These are phyloP conservation scores for Aristolochia californica DNA, from an alignment of 164 flowering plant species.

Conservation along the genomic window DNA sequence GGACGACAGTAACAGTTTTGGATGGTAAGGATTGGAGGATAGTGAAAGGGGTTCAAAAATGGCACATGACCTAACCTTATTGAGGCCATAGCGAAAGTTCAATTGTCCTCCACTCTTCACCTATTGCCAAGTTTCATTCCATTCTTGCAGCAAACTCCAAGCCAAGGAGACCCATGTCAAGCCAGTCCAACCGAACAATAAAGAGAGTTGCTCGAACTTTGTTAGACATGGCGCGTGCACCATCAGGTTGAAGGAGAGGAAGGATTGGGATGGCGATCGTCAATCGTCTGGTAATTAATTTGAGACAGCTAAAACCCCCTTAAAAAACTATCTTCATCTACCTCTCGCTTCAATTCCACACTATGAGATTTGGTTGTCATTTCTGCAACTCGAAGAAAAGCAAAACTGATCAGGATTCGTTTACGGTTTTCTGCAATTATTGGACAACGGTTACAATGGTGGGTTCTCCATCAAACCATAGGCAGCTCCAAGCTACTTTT, in stretches of 20 bases:
- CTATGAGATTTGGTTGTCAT: background rate
- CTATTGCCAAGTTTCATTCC: background rate
- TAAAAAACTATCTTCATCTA: no score
- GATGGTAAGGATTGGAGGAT: background rate
- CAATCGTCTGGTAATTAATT: no score
- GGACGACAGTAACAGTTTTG: background rate
- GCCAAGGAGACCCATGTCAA: background rate
- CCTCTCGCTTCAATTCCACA: background rate
- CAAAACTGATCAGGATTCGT: background rate
- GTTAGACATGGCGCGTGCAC: background rate
- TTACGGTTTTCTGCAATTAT: no score
- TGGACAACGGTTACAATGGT: no score
- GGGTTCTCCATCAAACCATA: no score
- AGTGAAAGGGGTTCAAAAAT: background rate
- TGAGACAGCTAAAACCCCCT: no score
- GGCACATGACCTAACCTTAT: no score
- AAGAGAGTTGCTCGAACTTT: slow-evolving; percentile 2
- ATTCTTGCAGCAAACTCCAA: background rate
- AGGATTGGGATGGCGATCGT: background rate
- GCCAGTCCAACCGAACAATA: background rate
- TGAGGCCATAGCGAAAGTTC: no score
- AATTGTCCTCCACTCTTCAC: background rate
- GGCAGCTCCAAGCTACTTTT: no score
- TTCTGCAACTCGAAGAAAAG: background rate
- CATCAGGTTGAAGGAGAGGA: background rate